Percentiles rank a stretch among this genome's conserved stretches.
These are phyloP conservation scores for Funneliformis caledonium DNA, from an alignment of 371 early-diverging fungal species.

Conservation along the genomic window DNA sequence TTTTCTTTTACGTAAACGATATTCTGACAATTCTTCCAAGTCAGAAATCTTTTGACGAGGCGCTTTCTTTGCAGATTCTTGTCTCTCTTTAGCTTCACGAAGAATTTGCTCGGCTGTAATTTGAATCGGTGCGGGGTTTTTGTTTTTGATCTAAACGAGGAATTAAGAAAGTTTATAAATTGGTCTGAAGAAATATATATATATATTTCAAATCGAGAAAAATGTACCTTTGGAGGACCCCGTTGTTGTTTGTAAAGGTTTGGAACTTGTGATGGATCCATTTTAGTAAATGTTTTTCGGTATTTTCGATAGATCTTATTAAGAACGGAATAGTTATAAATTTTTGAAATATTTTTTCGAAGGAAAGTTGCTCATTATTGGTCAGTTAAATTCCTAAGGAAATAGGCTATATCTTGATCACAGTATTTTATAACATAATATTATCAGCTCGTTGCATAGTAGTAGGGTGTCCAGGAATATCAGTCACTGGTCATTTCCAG, in stretches of 20 bases:
- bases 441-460: too few species aligned
- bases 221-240: conserved; percentile 58
- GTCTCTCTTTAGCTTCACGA: conserved; percentile 91
- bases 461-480: too few species aligned
- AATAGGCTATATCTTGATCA: too few species aligned
- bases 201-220: neutral
- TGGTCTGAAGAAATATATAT: neutral
- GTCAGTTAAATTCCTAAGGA: too few species aligned
- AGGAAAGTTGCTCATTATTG: too few species aligned
- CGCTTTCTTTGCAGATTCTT: conserved; percentile 73
- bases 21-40: conserved; percentile 90
- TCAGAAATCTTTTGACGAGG: conserved; percentile 93
- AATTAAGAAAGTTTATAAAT: neutral
- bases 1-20: conserved; percentile 88
- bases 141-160: conserved; percentile 89
- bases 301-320: too few species aligned
- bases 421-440: too few species aligned
- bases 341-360: too few species aligned
- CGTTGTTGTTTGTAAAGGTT: conserved; percentile 55
- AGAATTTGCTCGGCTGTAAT: conserved; percentile 98
- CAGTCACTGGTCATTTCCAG: too few species aligned
- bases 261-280: conserved; percentile 54
- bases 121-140: conserved; percentile 96
- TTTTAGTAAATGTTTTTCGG: conserved; percentile 30
- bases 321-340: too few species aligned